phyloP scores from a whole-genome alignment of 2,329 filamentous ascomycete genomes.

The Fusarium staphyleae region DNA sequence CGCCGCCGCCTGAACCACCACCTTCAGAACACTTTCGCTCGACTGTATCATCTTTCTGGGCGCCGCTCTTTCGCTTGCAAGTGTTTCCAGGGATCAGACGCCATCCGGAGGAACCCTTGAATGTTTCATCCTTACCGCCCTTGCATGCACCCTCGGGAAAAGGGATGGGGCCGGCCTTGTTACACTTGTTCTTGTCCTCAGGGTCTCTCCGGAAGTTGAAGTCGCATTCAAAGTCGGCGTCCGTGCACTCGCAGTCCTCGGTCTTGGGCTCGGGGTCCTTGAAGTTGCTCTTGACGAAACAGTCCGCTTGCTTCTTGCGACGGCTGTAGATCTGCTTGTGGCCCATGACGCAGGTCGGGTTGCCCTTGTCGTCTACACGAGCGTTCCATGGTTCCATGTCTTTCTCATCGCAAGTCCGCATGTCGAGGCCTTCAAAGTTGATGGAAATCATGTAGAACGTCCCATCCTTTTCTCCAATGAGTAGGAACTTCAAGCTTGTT shows the following conservation, averaged over 20 bases:
- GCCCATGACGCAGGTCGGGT: constrained; percentile 92
- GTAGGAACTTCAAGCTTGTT: constrained; percentile 87
- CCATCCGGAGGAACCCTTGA: constrained; percentile 88
- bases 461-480: constrained; percentile 69
- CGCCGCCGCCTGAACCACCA: constrained; percentile 43
- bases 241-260: constrained; percentile 80
- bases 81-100: constrained; percentile 86
- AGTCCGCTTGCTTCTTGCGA: constrained; percentile 86
- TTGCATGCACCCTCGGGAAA: constrained; percentile 78
- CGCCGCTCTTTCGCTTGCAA: constrained; percentile 67
- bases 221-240: constrained; percentile 93
- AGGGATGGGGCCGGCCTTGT: constrained; percentile 65
- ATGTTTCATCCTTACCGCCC: constrained; percentile 69
- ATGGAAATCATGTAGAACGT: constrained; percentile 74
- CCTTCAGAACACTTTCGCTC: constrained; percentile 79
- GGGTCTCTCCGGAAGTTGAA: constrained; percentile 80
- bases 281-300: constrained; percentile 88
- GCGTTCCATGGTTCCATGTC: constrained; percentile 93
- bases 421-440: constrained; percentile 83
- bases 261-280: constrained; percentile 75
- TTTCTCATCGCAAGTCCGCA: constrained; percentile 76
- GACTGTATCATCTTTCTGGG: constrained; percentile 73
- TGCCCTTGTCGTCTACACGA: constrained; percentile 77
- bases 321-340: constrained; percentile 88
- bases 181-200: constrained; percentile 72